Conservation (phyloP, 306 rosid species). For the Castanospermum australe region DNA sequence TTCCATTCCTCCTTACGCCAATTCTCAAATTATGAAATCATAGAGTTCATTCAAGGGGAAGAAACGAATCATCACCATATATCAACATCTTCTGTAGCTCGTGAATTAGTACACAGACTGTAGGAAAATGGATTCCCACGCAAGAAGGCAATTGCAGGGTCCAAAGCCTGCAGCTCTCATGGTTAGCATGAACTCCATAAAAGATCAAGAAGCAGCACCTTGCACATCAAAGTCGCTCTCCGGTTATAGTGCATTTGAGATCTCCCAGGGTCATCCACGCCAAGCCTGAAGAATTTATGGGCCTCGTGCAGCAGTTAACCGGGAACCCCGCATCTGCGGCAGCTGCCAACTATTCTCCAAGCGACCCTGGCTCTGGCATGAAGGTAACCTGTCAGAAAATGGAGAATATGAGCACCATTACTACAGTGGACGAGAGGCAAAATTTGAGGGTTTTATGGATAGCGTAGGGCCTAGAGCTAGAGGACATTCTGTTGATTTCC, state of each 20-base stretch:
- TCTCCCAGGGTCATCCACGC: slow-evolving; percentile 12
- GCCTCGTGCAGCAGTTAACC: slow-evolving; percentile 18
- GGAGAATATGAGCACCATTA: not conserved
- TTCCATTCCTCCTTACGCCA: not conserved
- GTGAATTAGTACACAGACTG: not conserved
- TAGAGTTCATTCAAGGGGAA: not conserved
- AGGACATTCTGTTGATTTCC: not conserved
- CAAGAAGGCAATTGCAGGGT: slow-evolving; percentile 28
- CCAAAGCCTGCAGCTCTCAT: slow-evolving; percentile 36
- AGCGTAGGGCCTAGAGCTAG: not conserved
- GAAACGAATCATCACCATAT: not conserved
- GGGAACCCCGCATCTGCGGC: not conserved
- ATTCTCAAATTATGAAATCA: not conserved
- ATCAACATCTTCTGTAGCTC: not conserved
- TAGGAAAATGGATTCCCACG: not conserved
- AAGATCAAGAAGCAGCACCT: slow-evolving; percentile 3
- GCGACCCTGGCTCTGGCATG: not conserved
- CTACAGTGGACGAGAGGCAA: no score
- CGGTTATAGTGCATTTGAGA: slow-evolving; percentile 2
- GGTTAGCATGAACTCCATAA: not conserved
- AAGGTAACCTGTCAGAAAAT: not conserved
- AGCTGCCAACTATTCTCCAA: not conserved
- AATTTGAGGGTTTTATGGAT: not conserved
- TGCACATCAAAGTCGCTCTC: not conserved
- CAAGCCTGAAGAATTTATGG: slow-evolving; percentile 17